These are phyloP conservation scores for Barnettozyma sucrosica DNA, from an alignment of 805 yeast genomes.

Conservation along the genomic window DNA sequence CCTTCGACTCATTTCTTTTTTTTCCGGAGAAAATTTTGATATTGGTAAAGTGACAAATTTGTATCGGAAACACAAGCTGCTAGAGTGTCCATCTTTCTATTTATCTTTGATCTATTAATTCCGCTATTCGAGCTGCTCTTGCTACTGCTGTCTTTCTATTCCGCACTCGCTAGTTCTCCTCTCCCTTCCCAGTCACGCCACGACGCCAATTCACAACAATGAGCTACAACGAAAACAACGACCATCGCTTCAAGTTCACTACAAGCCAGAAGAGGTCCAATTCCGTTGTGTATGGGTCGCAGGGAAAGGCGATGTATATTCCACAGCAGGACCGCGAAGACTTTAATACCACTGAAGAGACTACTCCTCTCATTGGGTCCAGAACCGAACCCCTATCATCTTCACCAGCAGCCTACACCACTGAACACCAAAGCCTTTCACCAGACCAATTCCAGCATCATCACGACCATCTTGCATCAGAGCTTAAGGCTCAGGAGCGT, in stretches of 20 bases:
- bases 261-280: constrained; percentile 20
- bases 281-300: constrained; percentile 22
- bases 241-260: constrained; percentile 22
- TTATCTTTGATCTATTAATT: no score
- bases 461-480: constrained; percentile 3
- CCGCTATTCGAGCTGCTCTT: no score
- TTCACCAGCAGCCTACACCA: not conserved
- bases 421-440: not conserved
- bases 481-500: constrained; percentile 19
- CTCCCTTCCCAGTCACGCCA: not conserved
- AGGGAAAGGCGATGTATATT: constrained; percentile 21
- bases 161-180: not conserved
- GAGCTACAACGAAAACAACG: constrained; percentile 6
- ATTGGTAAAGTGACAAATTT: not conserved
- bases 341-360: constrained; percentile 4
- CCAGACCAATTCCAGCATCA: not conserved
- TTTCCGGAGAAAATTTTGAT: not conserved
- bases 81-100: no score
- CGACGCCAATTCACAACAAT: not conserved
- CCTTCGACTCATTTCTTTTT: no score
- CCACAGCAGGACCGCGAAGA: constrained; percentile 12
- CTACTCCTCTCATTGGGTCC: constrained; percentile 12
- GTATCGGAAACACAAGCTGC: not conserved
- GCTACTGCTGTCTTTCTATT: not conserved
- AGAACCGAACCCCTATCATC: not conserved